Conservation (phyloP, 306 rosid genomes). For the Carpinus fangiana region DNA sequence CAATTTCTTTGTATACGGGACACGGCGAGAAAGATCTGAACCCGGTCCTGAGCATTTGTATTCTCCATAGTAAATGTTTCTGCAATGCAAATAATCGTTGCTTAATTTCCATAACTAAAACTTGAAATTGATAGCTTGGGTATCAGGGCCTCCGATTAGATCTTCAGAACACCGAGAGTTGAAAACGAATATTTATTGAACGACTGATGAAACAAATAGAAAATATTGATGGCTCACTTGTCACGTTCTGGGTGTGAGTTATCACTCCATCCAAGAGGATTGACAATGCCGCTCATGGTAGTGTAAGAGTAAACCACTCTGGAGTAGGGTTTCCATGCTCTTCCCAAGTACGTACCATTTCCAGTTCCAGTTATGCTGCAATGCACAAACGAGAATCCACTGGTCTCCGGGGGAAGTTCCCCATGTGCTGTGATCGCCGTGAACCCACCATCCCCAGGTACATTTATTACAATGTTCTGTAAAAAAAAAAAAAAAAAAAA, state of each 20-base stretch:
- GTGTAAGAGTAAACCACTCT: slow-evolving; percentile 48
- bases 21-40: slow-evolving; percentile 6
- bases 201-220: too few species aligned
- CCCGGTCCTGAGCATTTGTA: slow-evolving; percentile 38
- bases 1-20: slow-evolving; percentile 19
- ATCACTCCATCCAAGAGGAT: slow-evolving; percentile 44
- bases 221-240: slow-evolving; percentile 5
- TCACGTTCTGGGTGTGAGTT: slow-evolving; percentile 13
- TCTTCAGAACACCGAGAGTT: too few species aligned
- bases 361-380: slow-evolving; percentile 45
- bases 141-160: too few species aligned
- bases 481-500: neutral
- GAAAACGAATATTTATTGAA: neutral
- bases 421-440: slow-evolving; percentile 61
- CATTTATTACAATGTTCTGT: slow-evolving; percentile 41
- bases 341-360: slow-evolving; percentile 38
- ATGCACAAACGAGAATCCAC: slow-evolving; percentile 55
- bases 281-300: slow-evolving; percentile 25
- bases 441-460: slow-evolving; percentile 19
- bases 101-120: neutral
- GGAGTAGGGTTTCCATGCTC: slow-evolving; percentile 54
- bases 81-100: neutral
- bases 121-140: neutral
- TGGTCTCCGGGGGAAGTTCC: neutral
- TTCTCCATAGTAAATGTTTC: slow-evolving; percentile 45